These are phyloP conservation scores for Paraphoma chrysanthemicola DNA, from an alignment of 2,329 filamentous ascomycete genomes.

Conservation along the genomic window DNA sequence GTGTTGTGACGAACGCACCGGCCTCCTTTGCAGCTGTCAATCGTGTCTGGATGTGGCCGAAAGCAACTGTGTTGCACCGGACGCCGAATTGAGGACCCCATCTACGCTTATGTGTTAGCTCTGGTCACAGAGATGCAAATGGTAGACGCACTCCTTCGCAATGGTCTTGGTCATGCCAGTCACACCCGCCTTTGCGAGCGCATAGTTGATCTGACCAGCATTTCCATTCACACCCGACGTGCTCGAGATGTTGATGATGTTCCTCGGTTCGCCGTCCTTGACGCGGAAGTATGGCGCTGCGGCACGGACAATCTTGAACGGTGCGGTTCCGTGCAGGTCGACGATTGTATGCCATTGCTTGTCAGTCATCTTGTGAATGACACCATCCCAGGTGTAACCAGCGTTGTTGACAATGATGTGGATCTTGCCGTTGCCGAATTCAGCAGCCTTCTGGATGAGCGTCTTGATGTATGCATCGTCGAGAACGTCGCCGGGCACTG, in stretches of 20 bases:
- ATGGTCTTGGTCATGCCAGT: slow-evolving; percentile 86
- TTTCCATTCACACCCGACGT: slow-evolving; percentile 87
- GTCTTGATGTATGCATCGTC: slow-evolving; percentile 72
- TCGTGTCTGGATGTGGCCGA: slow-evolving; percentile 80
- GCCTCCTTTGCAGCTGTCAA: slow-evolving; percentile 85
- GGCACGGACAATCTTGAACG: slow-evolving; percentile 80
- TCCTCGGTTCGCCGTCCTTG: slow-evolving; percentile 78
- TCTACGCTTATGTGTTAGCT: slow-evolving; percentile 22
- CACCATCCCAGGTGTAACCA: slow-evolving; percentile 91
- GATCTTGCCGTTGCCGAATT: slow-evolving; percentile 85
- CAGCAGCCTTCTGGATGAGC: slow-evolving; percentile 77
- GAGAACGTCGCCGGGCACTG: slow-evolving; percentile 79
- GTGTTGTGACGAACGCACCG: slow-evolving; percentile 78
- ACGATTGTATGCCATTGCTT: slow-evolving; percentile 92
- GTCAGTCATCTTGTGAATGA: slow-evolving; percentile 91
- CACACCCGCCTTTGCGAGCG: slow-evolving; percentile 83
- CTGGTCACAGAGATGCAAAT: background rate
- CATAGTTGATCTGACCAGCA: slow-evolving; percentile 90
- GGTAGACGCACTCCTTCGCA: slow-evolving; percentile 69
- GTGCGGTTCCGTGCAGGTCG: slow-evolving; percentile 81
- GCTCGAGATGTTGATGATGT: slow-evolving; percentile 82
- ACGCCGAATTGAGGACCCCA: slow-evolving; percentile 88
- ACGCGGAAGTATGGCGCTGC: slow-evolving; percentile 89
- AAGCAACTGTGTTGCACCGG: slow-evolving; percentile 81
- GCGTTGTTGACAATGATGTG: slow-evolving; percentile 93